These are phyloP conservation scores for Isoetes taiwanensis DNA, from an alignment of 75 land plant genomes.

Conservation along the genomic window DNA sequence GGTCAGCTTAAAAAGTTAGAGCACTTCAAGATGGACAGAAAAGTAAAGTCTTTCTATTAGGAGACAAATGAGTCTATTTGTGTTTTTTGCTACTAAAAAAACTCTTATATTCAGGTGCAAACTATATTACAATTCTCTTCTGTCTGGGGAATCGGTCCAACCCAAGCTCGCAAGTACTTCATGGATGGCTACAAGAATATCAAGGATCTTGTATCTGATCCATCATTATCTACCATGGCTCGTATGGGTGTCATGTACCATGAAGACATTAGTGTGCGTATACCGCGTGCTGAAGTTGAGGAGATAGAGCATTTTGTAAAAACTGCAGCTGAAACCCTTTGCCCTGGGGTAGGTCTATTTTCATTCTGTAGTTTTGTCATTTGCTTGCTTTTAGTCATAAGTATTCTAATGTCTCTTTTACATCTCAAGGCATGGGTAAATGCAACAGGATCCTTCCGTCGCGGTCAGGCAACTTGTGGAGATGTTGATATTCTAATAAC, in stretches of 20 bases:
- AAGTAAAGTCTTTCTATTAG: too few relatives aligned
- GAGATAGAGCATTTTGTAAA: conserved; percentile 10
- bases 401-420: neutral
- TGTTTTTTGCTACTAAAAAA: too few relatives aligned
- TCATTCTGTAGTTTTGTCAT: neutral
- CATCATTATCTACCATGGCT: conserved; percentile 9
- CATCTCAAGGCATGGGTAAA: conserved; percentile 7
- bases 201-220: neutral
- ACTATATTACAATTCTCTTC: conserved; percentile 8
- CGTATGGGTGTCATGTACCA: conserved; percentile 14
- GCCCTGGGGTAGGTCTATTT: conserved; percentile 10
- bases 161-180: conserved; percentile 11
- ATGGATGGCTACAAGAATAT: conserved; percentile 5
- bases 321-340: conserved; percentile 1
- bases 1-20: conserved; percentile 18
- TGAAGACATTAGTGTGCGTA: conserved; percentile 8
- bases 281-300: conserved; percentile 11
- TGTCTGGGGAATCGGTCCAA: conserved; percentile 19
- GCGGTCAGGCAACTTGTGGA: conserved; percentile 14
- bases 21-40: neutral
- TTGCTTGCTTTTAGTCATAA: neutral
- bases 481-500: conserved; percentile 14
- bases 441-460: conserved; percentile 12
- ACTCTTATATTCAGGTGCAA: neutral
- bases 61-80: too few relatives aligned